Evolutionary conservation across 2,329 filamentous ascomycete species (phyloP), one percentile per base, ranked within the genome.

Genomic region (Claviceps digitariae): DNA sequence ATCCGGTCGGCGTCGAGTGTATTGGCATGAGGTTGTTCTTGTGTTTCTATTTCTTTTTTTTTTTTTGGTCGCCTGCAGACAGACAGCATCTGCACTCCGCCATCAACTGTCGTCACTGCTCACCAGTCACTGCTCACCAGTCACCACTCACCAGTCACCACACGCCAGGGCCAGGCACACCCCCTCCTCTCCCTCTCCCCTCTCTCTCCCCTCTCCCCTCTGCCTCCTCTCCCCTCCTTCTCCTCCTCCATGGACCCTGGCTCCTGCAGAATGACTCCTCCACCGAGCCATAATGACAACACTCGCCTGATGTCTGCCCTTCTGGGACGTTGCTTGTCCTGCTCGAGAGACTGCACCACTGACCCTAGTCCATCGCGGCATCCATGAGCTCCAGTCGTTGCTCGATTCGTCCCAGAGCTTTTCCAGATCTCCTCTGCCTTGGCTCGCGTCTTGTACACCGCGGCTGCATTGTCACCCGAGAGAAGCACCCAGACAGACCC

Each of bases 1-100:
- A 64, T 65, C 63, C 62, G 62, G 63, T 62, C 63, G 59, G 56
- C 58, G 63, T 65, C 63, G 59, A 55, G 40, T 41, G n/a, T 21
- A 55, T 56, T 59, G 55, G 55, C 45, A 46, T 36, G n/a, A n/a
- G n/a, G n/a, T 48, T 29, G 27, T 4, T 8, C 27, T 23, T 40
- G 23, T 27, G 9, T 15, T 25, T 23, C 41, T 48, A 41, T 29
- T 10, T 1, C 13, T 25, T 13, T 23, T 27, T 31, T 31, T 31
- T 29, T 29, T 23, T 17, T 46, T n/a, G 15, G 45, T 51, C 23
- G n/a, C n/a, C n/a, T n/a, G n/a, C n/a, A n/a, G n/a, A n/a, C n/a
- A n/a, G 4, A 29, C 27, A 29, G 27, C 27, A 29, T 41, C n/a
- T n/a, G n/a, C n/a, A n/a, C n/a, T n/a, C n/a, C n/a, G n/a, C 17